A percentile compares a stretch with the other conserved stretches of the same genome.
Evolutionary conservation across 768 basidiomycete species (phyloP).

Genomic region (Tylopilus vinaceipallidus): DNA sequence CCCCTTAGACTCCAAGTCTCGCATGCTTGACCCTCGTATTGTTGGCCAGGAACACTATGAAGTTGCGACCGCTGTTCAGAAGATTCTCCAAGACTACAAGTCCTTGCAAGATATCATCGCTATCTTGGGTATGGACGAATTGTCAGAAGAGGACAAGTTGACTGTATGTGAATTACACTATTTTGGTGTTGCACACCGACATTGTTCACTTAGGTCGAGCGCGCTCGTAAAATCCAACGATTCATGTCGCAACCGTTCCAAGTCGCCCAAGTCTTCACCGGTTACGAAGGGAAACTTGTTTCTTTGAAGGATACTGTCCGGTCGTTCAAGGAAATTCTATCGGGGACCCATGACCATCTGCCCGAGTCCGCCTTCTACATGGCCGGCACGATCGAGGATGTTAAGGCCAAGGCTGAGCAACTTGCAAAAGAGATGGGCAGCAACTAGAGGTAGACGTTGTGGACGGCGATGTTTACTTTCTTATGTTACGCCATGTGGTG

Average conservation of each 20-base stretch:
- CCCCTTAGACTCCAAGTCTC: conserved; percentile 98
- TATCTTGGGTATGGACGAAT: conserved; percentile 99
- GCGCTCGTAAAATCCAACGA: conserved; percentile 97
- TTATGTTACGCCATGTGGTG: background rate
- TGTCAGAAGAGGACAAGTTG: conserved; percentile 99
- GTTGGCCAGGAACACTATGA: conserved; percentile 95
- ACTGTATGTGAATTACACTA: conserved; percentile 38
- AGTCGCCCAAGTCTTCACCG: conserved; percentile 99
- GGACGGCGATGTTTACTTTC: conserved; percentile 8
- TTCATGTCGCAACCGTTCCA: conserved; percentile 99
- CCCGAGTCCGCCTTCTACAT: conserved; percentile 99
- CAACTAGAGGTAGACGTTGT: conserved; percentile 28
- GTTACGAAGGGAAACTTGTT: conserved; percentile 97
- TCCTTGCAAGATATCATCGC: conserved; percentile 99
- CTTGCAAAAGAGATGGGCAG: conserved; percentile 90
- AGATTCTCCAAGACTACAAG: conserved; percentile 97
- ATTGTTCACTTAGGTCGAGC: conserved; percentile 68
- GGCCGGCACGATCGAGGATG: conserved; percentile 96
- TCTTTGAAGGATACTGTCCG: conserved; percentile 93
- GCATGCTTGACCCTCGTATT: conserved; percentile 99
- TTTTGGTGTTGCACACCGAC: conserved; percentile 4
- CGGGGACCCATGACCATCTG: conserved; percentile 81
- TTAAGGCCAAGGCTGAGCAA: conserved; percentile 95
- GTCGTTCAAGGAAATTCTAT: conserved; percentile 97
- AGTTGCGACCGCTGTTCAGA: conserved; percentile 94